Evolutionary conservation across 345 rosid species (phyloP).

Genomic region (Limnanthes douglasii): DNA sequence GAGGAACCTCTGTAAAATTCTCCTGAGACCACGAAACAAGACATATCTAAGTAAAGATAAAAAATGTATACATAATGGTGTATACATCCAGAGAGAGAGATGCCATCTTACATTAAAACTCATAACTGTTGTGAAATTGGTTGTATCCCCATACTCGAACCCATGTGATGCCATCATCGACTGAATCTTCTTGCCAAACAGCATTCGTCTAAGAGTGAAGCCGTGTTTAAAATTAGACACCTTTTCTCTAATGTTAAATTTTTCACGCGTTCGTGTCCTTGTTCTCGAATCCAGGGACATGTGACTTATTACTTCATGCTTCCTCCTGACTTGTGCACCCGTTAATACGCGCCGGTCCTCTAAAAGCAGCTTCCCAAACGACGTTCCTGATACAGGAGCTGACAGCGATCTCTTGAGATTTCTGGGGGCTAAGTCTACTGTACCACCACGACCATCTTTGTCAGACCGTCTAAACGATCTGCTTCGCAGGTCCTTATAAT

Average conservation of each 20-base stretch:
- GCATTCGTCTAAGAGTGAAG: slow-evolving; percentile 45
- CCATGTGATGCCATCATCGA: slow-evolving; percentile 37
- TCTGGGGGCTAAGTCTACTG: slow-evolving; percentile 42
- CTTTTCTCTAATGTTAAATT: slow-evolving; percentile 52
- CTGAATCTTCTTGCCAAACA: slow-evolving; percentile 60
- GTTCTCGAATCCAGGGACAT: slow-evolving; percentile 10
- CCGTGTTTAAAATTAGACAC: slow-evolving; percentile 61
- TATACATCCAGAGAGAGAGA: slow-evolving; percentile 3
- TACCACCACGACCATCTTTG: slow-evolving; percentile 13
- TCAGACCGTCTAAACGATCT: slow-evolving; percentile 39
- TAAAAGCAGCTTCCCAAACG: slow-evolving; percentile 80
- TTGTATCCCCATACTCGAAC: slow-evolving; percentile 25
- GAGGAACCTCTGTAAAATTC: slow-evolving; percentile 90
- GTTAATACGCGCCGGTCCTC: slow-evolving; percentile 68
- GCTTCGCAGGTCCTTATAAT: slow-evolving; percentile 22
- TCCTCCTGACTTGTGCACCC: slow-evolving; percentile 72
- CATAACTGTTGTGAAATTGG: slow-evolving; percentile 51
- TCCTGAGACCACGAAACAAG: slow-evolving; percentile 26
- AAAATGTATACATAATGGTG: not conserved
- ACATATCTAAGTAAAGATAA: not conserved
- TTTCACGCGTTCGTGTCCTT: slow-evolving; percentile 20
- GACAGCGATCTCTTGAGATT: slow-evolving; percentile 68
- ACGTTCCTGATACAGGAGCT: slow-evolving; percentile 74
- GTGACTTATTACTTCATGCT: slow-evolving; percentile 58
- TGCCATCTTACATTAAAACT: slow-evolving; percentile 28